Conservation (phyloP, 441 rosid species). For the Erodium trifolium region DNA sequence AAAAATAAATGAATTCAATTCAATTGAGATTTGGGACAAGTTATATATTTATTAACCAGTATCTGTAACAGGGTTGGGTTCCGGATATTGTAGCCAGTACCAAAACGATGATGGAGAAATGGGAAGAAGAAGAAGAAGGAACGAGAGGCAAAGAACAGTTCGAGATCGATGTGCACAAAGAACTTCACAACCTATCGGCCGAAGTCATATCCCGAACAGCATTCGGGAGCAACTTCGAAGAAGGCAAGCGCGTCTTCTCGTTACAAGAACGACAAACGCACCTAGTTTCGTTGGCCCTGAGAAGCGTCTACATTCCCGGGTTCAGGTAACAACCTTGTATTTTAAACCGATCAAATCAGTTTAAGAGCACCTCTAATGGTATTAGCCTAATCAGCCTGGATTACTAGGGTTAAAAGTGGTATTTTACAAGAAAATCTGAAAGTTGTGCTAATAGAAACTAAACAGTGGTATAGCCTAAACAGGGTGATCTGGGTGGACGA, state of each 20-base stretch:
- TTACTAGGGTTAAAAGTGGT: too few species aligned
- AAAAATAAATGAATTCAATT: too few species aligned
- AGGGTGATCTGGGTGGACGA: too few species aligned
- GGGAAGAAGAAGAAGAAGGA: conserved; percentile 50
- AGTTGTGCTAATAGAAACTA: too few species aligned
- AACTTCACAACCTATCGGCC: conserved; percentile 55
- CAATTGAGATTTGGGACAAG: too few species aligned
- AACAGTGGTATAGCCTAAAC: too few species aligned
- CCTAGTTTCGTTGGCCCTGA: conserved; percentile 43
- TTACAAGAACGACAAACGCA: conserved; percentile 61
- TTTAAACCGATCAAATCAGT: background rate
- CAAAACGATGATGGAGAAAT: conserved; percentile 38
- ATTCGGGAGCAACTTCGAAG: conserved; percentile 60
- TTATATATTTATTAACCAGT: too few species aligned
- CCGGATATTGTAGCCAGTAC: conserved; percentile 52
- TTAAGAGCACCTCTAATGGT: too few species aligned
- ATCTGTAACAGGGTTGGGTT: conserved; percentile 35
- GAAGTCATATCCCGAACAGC: conserved; percentile 72
- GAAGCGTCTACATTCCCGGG: conserved; percentile 68
- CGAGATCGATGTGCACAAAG: conserved; percentile 52
- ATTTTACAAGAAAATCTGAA: too few species aligned
- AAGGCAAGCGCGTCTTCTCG: conserved; percentile 60
- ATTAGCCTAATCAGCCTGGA: too few species aligned
- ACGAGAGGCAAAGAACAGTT: conserved; percentile 16
- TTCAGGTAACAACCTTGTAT: conserved; percentile 39